Evolutionary conservation across 1,139 yeast species (phyloP), one percentile per base, ranked within the genome.

Genomic region (Geotrichum cucujoidarum): DNA sequence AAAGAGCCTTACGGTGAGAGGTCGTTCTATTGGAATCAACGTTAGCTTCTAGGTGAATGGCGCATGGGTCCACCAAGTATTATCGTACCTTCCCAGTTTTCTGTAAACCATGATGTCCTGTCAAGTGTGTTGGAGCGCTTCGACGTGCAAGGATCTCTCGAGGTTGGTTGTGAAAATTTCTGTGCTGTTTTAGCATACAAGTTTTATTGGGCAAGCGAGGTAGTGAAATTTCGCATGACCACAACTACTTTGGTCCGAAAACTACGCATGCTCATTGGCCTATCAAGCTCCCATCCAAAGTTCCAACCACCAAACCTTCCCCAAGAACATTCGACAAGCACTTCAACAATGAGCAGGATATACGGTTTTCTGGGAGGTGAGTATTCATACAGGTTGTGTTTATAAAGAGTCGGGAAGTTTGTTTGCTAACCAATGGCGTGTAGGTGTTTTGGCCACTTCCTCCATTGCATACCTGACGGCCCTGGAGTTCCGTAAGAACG

Each of bases 391-490:
- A 21, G 30, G 8, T 25, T 14, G 11, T 24, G 18, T 2, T 25
- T 31, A n/a, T n/a, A n/a, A n/a, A n/a, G n/a, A n/a, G n/a, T n/a
- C n/a, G n/a, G n/a, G 14, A n/a, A 3, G n/a, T 5, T 17, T 35
- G 7, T 16, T 20, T 24, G 20, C 43, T 48, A 44, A 40, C 35
- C 10, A 2, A 38, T 31, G 17, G 2, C 32, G n/a, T 32, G 18
- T 71, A 55, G 88, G 95, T 31, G 81, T 80, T 2, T 70, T 83
- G 29, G 70, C 83, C 43, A 78, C 90, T 5, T 75, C 87, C 0
- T 75, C 86, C 1, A 62, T 81, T 20, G 77, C 85, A 1, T 83
- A 83, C 62, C 74, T 78, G 53, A 81, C 90, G 0, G 80, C 81
- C 0, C 72, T 72, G 51, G 78, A 80, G 59, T 73, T 85, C 56